Evolutionary conservation across 1,284 basidiomycete species (phyloP).

Genomic region (Erythrobasidium hasegawianum): DNA sequence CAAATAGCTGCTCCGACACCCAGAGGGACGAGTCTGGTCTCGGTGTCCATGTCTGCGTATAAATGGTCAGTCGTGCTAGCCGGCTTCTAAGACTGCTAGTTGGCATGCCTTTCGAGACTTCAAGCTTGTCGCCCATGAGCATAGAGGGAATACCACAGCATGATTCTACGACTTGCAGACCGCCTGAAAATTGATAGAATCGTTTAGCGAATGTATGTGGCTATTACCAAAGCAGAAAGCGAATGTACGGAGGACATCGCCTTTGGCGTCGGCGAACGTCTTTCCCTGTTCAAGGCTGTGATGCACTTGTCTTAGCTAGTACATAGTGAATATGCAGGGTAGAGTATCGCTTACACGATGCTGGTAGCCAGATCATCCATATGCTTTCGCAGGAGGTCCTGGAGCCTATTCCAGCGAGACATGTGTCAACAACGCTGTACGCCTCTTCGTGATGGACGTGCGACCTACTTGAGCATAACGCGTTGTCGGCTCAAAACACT

Average conservation of each 20-base stretch:
- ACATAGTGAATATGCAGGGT: neutral
- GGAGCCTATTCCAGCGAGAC: slow-evolving; percentile 43
- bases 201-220: neutral
- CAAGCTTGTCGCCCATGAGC: slow-evolving; percentile 82
- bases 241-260: slow-evolving; percentile 82
- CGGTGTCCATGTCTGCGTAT: slow-evolving; percentile 73
- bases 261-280: slow-evolving; percentile 72
- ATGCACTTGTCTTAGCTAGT: slow-evolving; percentile 64
- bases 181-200: neutral
- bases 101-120: slow-evolving; percentile 77
- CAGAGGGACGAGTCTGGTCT: slow-evolving; percentile 60
- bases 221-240: slow-evolving; percentile 32
- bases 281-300: slow-evolving; percentile 70
- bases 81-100: too few species aligned
- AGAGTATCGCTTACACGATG: slow-evolving; percentile 19
- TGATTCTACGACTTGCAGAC: slow-evolving; percentile 78
- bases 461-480: slow-evolving; percentile 75
- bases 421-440: neutral
- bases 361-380: slow-evolving; percentile 50
- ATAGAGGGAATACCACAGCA: slow-evolving; percentile 77
- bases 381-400: slow-evolving; percentile 50
- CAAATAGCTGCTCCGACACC: slow-evolving; percentile 65
- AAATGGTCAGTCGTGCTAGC: too few species aligned
- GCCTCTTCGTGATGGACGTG: neutral
- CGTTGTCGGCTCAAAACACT: slow-evolving; percentile 82